Percentiles rank a stretch among this genome's conserved stretches.
These are phyloP conservation scores for Neoboletus magnificus DNA, from an alignment of 768 basidiomycete genomes.

Conservation along the genomic window DNA sequence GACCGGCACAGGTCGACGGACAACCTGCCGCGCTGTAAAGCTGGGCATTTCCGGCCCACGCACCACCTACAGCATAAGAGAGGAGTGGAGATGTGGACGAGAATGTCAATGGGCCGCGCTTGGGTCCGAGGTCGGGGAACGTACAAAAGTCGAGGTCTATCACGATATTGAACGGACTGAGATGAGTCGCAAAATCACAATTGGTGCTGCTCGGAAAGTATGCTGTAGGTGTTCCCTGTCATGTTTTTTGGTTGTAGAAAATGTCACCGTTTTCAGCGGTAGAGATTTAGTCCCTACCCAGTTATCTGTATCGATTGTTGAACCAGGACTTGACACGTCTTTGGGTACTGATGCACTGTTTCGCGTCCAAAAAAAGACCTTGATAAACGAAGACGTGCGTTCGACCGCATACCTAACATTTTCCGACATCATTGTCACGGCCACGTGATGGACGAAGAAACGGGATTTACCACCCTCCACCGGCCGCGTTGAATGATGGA, in stretches of 20 bases:
- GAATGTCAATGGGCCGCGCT: neutral
- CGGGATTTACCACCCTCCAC: conserved; percentile 35
- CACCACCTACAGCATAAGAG: conserved; percentile 20
- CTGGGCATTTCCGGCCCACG: conserved; percentile 25
- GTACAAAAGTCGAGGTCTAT: conserved; percentile 45
- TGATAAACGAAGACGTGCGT: conserved; percentile 32
- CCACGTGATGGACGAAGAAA: neutral
- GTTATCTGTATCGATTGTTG: conserved; percentile 12
- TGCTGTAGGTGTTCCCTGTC: conserved; percentile 56
- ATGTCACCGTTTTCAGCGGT: neutral
- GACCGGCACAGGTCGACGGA: conserved; percentile 28
- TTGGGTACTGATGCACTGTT: conserved; percentile 27
- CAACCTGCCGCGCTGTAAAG: conserved; percentile 22
- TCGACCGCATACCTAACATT: conserved; percentile 37
- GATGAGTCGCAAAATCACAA: conserved; percentile 55
- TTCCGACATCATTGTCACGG: neutral
- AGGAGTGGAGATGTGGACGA: neutral
- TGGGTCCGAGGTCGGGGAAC: neutral
- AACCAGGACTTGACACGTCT: conserved; percentile 28
- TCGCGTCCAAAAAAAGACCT: conserved; percentile 41
- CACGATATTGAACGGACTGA: conserved; percentile 58
- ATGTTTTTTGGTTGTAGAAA: neutral
- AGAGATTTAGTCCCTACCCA: conserved; percentile 20
- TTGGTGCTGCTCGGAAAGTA: conserved; percentile 53
- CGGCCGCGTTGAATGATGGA: conserved; percentile 31